Conservation (phyloP, 148 eudicot species). For the Silene latifolia region DNA sequence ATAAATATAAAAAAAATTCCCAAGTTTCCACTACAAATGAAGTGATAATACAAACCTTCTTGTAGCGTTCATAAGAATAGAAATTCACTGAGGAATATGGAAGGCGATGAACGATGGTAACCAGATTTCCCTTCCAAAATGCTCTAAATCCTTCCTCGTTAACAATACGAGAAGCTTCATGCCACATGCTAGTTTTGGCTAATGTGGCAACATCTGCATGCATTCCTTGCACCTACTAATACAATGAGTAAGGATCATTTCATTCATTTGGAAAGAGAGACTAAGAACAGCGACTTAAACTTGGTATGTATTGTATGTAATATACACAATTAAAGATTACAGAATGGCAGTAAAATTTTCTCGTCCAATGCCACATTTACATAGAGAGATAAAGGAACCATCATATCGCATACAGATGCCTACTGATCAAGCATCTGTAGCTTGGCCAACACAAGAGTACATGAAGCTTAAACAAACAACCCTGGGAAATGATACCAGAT, state of each 20-base stretch:
- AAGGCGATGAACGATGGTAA: conserved; percentile 79
- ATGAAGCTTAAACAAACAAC: neutral
- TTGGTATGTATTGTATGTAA: no score
- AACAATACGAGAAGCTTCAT: conserved; percentile 62
- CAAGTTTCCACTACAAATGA: neutral
- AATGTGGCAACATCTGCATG: conserved; percentile 63
- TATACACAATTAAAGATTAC: neutral
- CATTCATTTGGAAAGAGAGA: neutral
- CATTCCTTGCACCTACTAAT: conserved; percentile 81
- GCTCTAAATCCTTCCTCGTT: conserved; percentile 84
- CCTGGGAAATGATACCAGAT: neutral
- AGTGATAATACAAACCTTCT: conserved; percentile 51
- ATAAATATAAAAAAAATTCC: neutral
- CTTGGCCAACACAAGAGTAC: neutral
- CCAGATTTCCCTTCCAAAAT: conserved; percentile 91
- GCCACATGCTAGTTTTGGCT: conserved; percentile 62
- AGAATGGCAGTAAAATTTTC: neutral
- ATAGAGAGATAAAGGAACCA: neutral
- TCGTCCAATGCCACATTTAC: neutral
- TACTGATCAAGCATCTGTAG: neutral
- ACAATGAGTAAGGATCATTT: neutral
- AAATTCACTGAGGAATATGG: conserved; percentile 83
- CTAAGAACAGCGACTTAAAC: neutral
- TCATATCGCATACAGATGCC: neutral
- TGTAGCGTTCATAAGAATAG: conserved; percentile 73